Conservation (phyloP, 139 green algal species). For the Eudorina sp. region DNA sequence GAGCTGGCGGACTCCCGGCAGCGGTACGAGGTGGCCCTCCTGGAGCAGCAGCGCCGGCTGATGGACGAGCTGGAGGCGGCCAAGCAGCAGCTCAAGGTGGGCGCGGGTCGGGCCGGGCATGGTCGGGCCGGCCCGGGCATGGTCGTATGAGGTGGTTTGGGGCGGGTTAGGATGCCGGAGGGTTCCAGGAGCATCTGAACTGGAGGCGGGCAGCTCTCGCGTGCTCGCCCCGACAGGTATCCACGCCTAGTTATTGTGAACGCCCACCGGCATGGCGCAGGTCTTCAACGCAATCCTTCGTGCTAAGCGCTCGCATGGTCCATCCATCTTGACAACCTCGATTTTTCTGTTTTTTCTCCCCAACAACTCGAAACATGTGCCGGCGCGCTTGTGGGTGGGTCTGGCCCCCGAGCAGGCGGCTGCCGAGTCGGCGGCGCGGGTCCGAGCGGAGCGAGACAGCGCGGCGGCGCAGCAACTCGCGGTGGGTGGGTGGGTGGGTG, state of each 20-base stretch:
- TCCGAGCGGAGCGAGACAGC: not conserved
- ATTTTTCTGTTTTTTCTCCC: no score
- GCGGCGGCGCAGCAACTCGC: not conserved
- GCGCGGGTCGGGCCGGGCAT: not conserved
- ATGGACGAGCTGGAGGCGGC: slow-evolving; percentile 5
- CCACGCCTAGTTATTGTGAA: no score
- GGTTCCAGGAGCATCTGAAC: not conserved
- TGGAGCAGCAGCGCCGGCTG: slow-evolving; percentile 2
- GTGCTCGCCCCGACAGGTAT: no score
- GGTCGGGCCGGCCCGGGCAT: no score
- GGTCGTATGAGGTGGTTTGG: no score
- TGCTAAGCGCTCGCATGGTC: no score
- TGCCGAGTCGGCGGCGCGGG: not conserved
- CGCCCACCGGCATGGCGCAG: no score
- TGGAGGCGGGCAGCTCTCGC: no score
- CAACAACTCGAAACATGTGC: not conserved
- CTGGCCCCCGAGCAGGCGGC: not conserved
- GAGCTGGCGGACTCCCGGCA: slow-evolving; percentile 8
- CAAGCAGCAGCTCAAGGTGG: slow-evolving; percentile 12
- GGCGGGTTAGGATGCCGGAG: no score
- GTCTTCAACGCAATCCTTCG: no score
- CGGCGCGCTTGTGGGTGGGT: no score
- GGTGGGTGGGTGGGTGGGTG: not conserved
- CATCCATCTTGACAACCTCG: no score
- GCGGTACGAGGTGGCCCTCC: slow-evolving; percentile 18